Evolutionary conservation across 495 filamentous ascomycete species (phyloP).

Genomic region (Talaromyces trachyspermus): DNA sequence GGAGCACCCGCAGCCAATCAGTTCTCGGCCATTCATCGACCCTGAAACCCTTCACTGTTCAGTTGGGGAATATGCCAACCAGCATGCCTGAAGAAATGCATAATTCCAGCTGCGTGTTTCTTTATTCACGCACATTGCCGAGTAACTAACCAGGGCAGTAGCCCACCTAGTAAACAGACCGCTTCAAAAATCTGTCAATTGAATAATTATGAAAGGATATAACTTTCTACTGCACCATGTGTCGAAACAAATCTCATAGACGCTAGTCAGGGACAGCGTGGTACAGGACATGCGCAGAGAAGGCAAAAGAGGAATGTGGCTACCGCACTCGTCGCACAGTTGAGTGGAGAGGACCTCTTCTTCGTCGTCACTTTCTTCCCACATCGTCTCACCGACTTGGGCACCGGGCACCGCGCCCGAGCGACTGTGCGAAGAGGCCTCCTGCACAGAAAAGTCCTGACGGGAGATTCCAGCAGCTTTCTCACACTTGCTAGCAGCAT

Average conservation of each 20-base stretch:
- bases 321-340: slow-evolving; percentile 2
- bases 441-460: neutral
- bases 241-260: too few species aligned
- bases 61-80: too few species aligned
- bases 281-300: slow-evolving; percentile 4
- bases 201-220: too few species aligned
- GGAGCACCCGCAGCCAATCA: slow-evolving; percentile 1
- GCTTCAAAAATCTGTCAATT: too few species aligned
- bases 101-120: neutral
- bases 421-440: neutral
- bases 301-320: slow-evolving; percentile 5
- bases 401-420: neutral
- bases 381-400: neutral
- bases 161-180: too few species aligned
- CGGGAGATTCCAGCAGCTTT: slow-evolving; percentile 19
- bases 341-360: neutral
- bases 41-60: too few species aligned
- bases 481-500: slow-evolving; percentile 33
- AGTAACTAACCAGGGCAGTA: too few species aligned
- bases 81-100: too few species aligned
- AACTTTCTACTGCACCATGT: too few species aligned
- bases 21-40: neutral
- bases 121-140: neutral
- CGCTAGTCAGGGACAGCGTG: slow-evolving; percentile 7
- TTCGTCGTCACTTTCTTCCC: slow-evolving; percentile 8